Conservation (phyloP, 805 yeast genomes). For the Wickerhamomyces strasburgensis region DNA sequence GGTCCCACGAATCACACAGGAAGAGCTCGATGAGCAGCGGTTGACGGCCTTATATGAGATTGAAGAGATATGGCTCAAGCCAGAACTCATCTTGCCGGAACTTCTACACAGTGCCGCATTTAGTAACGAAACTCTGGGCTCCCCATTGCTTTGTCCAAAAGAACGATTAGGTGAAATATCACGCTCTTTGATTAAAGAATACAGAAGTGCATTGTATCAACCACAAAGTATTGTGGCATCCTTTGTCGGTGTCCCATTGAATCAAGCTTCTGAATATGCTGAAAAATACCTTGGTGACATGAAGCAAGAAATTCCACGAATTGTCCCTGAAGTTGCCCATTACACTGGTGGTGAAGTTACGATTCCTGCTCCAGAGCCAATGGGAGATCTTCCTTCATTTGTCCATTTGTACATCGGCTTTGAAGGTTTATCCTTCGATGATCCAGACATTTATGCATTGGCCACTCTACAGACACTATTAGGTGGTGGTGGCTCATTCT, state of each 20-base stretch:
- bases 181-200: slow-evolving; percentile 48
- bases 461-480: slow-evolving; percentile 85
- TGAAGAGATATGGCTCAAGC: slow-evolving; percentile 74
- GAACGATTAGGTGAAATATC: slow-evolving; percentile 57
- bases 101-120: slow-evolving; percentile 84
- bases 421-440: slow-evolving; percentile 78
- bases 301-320: slow-evolving; percentile 30
- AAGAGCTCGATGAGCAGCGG: slow-evolving; percentile 71
- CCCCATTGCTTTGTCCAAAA: slow-evolving; percentile 77
- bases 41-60: slow-evolving; percentile 76
- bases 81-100: slow-evolving; percentile 85
- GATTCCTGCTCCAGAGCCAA: slow-evolving; percentile 38
- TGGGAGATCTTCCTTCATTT: slow-evolving; percentile 62
- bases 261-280: slow-evolving; percentile 59
- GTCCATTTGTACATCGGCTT: slow-evolving; percentile 83
- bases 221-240: slow-evolving; percentile 85
- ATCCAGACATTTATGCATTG: slow-evolving; percentile 84
- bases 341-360: slow-evolving; percentile 59
- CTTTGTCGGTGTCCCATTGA: slow-evolving; percentile 78
- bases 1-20: slow-evolving; percentile 59
- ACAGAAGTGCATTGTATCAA: slow-evolving; percentile 60
- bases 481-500: slow-evolving; percentile 97
- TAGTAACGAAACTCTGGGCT: slow-evolving; percentile 66
- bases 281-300: slow-evolving; percentile 62
- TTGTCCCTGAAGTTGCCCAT: slow-evolving; percentile 33